phyloP scores from a whole-genome alignment of 148 eudicot genomes.

The Nyssa sinensis region DNA sequence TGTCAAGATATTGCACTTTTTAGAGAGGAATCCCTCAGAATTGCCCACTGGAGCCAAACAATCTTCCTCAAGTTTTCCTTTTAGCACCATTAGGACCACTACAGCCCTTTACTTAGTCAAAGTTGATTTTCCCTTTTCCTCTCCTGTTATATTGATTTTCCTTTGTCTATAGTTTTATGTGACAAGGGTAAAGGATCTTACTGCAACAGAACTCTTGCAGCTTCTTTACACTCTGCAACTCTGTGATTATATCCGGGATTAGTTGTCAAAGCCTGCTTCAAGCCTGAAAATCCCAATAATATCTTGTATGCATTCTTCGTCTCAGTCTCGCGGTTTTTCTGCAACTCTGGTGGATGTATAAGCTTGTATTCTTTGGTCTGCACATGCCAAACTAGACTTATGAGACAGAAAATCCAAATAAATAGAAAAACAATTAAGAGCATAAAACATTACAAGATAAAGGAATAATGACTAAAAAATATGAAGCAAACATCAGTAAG shows the following conservation, averaged over 20 bases:
- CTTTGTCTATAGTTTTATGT: background rate
- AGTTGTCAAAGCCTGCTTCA: constrained; percentile 83
- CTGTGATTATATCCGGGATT: constrained; percentile 77
- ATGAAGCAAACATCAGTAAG: background rate
- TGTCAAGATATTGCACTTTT: no score
- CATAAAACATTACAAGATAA: background rate
- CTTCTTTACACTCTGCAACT: constrained; percentile 86
- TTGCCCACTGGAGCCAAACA: no score
- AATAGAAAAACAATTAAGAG: background rate
- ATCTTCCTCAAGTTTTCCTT: no score
- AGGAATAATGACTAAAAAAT: background rate
- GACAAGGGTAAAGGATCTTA: constrained; percentile 37
- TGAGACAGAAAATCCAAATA: background rate
- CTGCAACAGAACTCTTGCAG: constrained; percentile 78
- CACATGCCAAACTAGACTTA: constrained; percentile 9
- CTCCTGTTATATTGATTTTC: no score
- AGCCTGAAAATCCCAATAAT: constrained; percentile 86
- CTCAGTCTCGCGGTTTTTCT: constrained; percentile 27
- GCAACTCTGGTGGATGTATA: constrained; percentile 47
- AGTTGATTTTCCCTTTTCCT: no score
- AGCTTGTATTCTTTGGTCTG: constrained; percentile 91
- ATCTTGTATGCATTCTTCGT: constrained; percentile 58
- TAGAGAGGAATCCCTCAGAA: no score
- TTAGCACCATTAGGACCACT: no score
- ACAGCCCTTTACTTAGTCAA: no score